Conservation (phyloP, 2,329 filamentous ascomycete genomes). For the Fonsecaea multimorphosa region DNA sequence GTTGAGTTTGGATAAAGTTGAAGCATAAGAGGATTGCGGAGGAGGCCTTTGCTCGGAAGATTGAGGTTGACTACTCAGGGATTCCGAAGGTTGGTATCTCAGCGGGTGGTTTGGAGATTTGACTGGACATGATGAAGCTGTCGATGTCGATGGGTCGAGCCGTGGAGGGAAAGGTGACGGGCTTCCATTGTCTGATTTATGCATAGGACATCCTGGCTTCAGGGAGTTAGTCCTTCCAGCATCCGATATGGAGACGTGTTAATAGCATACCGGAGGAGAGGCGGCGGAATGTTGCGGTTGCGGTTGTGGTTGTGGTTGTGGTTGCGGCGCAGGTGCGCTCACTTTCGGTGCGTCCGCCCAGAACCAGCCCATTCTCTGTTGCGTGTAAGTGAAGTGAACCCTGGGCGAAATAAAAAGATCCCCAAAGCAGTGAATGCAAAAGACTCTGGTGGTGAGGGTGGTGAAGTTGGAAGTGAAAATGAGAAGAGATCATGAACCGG, state of each 20-base stretch:
- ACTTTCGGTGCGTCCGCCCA: conserved; percentile 63
- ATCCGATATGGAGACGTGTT: not conserved
- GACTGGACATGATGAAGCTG: conserved; percentile 43
- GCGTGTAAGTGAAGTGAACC: not conserved
- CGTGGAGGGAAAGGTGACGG: conserved; percentile 37
- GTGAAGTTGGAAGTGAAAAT: not conserved
- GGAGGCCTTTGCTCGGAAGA: conserved; percentile 1
- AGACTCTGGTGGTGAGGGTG: not conserved
- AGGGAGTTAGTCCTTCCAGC: not conserved
- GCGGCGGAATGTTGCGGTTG: conserved; percentile 48
- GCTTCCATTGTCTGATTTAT: conserved; percentile 54
- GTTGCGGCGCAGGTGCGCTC: conserved; percentile 46
- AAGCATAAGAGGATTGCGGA: conserved; percentile 44
- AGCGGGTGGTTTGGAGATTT: conserved; percentile 38
- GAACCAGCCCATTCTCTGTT: conserved; percentile 69
- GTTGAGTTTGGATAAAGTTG: conserved; percentile 70
- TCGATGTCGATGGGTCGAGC: conserved; percentile 36
- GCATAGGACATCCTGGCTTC: conserved; percentile 66
- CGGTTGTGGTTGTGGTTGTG: no score
- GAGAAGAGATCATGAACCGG: not conserved
- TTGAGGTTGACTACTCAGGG: not conserved
- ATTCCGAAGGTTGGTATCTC: not conserved
- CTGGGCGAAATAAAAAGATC: not conserved
- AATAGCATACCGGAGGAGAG: conserved; percentile 54
- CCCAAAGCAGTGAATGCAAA: not conserved